Evolutionary conservation across 2,329 filamentous ascomycete species (phyloP).

Genomic region (Beauveria sp.): DNA sequence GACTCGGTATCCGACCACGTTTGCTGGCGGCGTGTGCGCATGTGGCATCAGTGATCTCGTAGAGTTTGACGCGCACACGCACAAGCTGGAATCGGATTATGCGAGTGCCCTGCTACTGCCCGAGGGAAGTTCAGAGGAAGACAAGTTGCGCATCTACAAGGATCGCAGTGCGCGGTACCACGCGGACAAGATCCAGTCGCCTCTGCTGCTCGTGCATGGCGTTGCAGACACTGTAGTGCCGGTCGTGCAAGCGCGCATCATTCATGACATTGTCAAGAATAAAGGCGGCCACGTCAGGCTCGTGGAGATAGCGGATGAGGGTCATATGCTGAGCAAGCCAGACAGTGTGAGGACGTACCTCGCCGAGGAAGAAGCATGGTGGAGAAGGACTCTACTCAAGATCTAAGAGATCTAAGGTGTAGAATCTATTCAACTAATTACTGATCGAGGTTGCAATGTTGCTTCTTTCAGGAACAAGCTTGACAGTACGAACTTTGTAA

Average conservation of each 20-base stretch:
- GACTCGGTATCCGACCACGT: slow-evolving; percentile 36
- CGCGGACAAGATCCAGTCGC: slow-evolving; percentile 39
- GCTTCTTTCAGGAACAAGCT: neutral
- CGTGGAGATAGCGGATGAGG: slow-evolving; percentile 41
- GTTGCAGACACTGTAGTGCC: slow-evolving; percentile 50
- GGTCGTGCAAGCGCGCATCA: slow-evolving; percentile 45
- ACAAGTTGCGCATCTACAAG: slow-evolving; percentile 33
- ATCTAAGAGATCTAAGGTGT: neutral
- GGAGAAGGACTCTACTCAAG: slow-evolving; percentile 32
- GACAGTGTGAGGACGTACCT: slow-evolving; percentile 32
- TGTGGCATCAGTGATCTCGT: slow-evolving; percentile 46
- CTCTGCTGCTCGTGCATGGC: slow-evolving; percentile 50
- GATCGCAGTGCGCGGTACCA: slow-evolving; percentile 43
- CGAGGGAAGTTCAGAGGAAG: slow-evolving; percentile 25
- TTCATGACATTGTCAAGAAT: slow-evolving; percentile 37
- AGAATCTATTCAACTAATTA: neutral
- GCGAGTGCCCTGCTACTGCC: slow-evolving; percentile 36
- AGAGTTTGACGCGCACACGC: slow-evolving; percentile 37
- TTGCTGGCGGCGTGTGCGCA: slow-evolving; percentile 41
- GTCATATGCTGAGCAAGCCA: slow-evolving; percentile 39
- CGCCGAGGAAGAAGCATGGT: slow-evolving; percentile 40
- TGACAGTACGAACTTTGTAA: too few species aligned
- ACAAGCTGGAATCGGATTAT: slow-evolving; percentile 51
- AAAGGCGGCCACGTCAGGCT: slow-evolving; percentile 38
- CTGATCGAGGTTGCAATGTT: neutral